These are phyloP conservation scores for Termitomyces sp. DNA, from an alignment of 768 basidiomycete species.

Conservation along the genomic window DNA sequence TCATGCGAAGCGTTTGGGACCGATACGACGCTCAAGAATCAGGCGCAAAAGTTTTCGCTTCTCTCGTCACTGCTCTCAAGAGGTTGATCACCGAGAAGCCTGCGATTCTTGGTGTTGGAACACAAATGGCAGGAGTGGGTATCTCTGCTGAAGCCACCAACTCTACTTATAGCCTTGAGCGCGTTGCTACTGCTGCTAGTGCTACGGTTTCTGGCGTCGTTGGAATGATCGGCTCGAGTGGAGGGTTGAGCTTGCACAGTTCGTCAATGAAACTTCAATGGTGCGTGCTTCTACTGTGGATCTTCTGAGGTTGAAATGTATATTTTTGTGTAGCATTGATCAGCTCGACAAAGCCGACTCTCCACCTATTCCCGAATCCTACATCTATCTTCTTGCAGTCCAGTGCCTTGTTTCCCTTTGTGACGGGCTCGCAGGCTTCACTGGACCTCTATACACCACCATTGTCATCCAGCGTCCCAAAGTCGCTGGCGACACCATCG, in stretches of 20 bases:
- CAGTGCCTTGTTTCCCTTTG: constrained; percentile 86
- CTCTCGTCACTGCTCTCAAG: constrained; percentile 80
- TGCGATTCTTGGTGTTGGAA: constrained; percentile 68
- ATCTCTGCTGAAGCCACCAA: constrained; percentile 50
- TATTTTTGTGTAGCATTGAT: constrained; percentile 66
- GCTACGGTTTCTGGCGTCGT: constrained; percentile 82
- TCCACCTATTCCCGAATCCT: constrained; percentile 89
- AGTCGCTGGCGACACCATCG: constrained; percentile 55
- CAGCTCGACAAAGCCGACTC: constrained; percentile 97
- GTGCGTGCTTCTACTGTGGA: constrained; percentile 38
- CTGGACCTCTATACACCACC: constrained; percentile 70
- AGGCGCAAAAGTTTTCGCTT: constrained; percentile 69
- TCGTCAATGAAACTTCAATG: constrained; percentile 91
- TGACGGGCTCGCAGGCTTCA: constrained; percentile 77
- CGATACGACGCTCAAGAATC: constrained; percentile 64
- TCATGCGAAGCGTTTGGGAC: constrained; percentile 77
- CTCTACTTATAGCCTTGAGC: constrained; percentile 74
- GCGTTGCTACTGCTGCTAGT: constrained; percentile 80
- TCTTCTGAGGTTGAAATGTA: not conserved
- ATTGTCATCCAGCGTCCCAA: constrained; percentile 66
- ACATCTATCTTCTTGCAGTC: constrained; percentile 87
- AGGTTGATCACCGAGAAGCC: constrained; percentile 89
- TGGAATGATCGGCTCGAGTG: constrained; percentile 75
- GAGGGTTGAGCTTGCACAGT: constrained; percentile 66
- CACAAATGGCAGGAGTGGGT: constrained; percentile 83